Conservation (phyloP, 2,329 filamentous ascomycete species). For the Fusarium sambucinum region DNA sequence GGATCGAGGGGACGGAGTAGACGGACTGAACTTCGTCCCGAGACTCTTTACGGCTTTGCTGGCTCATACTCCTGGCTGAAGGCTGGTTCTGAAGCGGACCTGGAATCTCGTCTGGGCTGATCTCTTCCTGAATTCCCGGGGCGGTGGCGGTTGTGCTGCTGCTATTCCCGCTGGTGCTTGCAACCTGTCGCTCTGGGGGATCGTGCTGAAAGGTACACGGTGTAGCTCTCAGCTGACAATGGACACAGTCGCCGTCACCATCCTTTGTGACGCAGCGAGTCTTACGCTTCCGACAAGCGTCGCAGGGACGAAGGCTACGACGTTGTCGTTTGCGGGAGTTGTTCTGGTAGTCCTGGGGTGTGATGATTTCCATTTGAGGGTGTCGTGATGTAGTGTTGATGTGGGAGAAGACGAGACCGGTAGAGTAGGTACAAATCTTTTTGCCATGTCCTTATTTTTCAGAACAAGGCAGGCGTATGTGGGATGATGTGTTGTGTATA, state of each 20-base stretch:
- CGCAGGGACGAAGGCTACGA: constrained; percentile 49
- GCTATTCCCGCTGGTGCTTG: constrained; percentile 31
- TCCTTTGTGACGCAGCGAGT: constrained; percentile 51
- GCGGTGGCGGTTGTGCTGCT: constrained; percentile 14
- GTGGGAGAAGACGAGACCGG: constrained; percentile 17
- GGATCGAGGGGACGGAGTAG: constrained; percentile 41
- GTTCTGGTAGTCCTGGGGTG: constrained; percentile 50
- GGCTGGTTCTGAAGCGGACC: constrained; percentile 11
- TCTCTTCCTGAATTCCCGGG: constrained; percentile 38
- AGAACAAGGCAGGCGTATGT: neutral
- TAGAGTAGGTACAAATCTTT: neutral
- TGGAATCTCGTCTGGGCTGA: constrained; percentile 22
- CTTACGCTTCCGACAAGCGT: constrained; percentile 52
- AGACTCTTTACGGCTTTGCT: constrained; percentile 41
- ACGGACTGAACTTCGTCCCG: constrained; percentile 44
- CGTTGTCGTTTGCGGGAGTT: constrained; percentile 48
- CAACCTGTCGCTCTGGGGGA: constrained; percentile 46
- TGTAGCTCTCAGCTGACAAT: constrained; percentile 47
- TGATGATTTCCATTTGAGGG: constrained; percentile 50
- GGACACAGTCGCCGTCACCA: constrained; percentile 47
- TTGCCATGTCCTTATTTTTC: constrained; percentile 13
- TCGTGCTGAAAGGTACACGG: constrained; percentile 50
- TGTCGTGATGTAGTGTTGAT: constrained; percentile 13
- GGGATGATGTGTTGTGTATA: neutral
- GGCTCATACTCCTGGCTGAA: constrained; percentile 28